Evolutionary conservation across 2,329 filamentous ascomycete species (phyloP), one percentile per base, ranked within the genome.

Genomic region (Escovopsis sp.): DNA sequence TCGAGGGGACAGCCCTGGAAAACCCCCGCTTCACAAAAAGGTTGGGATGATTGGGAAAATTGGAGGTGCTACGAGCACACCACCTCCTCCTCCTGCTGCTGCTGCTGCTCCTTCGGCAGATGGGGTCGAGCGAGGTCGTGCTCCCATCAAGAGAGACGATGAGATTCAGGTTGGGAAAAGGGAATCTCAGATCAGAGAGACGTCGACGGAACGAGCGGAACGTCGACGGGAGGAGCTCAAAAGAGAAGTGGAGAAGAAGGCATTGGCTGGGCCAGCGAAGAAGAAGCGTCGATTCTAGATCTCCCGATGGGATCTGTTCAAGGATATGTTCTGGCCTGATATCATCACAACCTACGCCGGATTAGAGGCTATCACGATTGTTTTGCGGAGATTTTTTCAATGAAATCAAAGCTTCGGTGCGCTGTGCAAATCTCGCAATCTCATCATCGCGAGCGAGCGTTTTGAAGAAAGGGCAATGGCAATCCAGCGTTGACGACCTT

Each of bases 251-350:
- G 65, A 72, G 47, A 65, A 53, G 44, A 71, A 70, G 50, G 64
- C 64, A 3, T 62, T 66, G 0, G 64, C 63, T 14, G 67, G 66
- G 1, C 72, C 72, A 5, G 62, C 59, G 7, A 72, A 67, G 54
- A 76, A 76, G 60, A 76, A 73, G 57, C 61, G 72, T 35, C 70
- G 63, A 39, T 76, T 76, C 46, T 76, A 53, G 45, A 20, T 15
- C 1, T 27, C 8, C 31, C 13, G 9, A 11, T 14, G 4, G 9
- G 8, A 29, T 37, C 12, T 33, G 31, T 13, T 33, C 31, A 33
- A 33, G 5, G 14, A 12, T 6, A 14, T 33, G 11, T 33, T 33
- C 12, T 33, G 20, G 20, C 20, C 6, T 20, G 4, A 20, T 20
- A 20, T 6, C 4, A 20, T 6, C 20, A 4, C 20, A 20, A 20